Conservation (phyloP, 129 eudicot species). For the Flaveria brownii region DNA sequence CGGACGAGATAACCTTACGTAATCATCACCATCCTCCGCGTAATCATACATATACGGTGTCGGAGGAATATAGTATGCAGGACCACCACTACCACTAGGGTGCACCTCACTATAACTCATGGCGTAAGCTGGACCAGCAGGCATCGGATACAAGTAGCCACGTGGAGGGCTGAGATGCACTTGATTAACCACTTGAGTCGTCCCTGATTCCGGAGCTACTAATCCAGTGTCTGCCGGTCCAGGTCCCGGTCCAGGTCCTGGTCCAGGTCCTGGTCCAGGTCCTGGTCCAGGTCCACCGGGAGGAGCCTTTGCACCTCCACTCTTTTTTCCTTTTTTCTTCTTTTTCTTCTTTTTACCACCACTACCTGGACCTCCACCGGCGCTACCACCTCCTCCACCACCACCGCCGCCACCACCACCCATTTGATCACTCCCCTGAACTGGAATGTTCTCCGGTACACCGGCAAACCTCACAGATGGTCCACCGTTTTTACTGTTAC, state of each 20-base stretch:
- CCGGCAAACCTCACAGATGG: slow-evolving; percentile 26
- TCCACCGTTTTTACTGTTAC: slow-evolving; percentile 34
- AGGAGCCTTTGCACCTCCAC: slow-evolving; percentile 36
- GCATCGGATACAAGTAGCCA: slow-evolving; percentile 43
- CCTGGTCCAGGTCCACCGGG: slow-evolving; percentile 37
- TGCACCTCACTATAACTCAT: slow-evolving; percentile 63
- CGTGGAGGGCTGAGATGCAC: slow-evolving; percentile 49
- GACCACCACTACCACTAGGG: slow-evolving; percentile 47
- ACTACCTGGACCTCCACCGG: neutral
- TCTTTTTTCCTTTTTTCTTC: slow-evolving; percentile 49
- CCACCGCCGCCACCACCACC: slow-evolving; percentile 26
- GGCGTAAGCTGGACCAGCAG: slow-evolving; percentile 43
- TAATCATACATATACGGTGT: slow-evolving; percentile 49
- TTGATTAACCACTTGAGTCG: slow-evolving; percentile 46
- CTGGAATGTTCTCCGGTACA: slow-evolving; percentile 28
- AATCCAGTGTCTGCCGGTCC: slow-evolving; percentile 46
- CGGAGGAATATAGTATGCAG: slow-evolving; percentile 52
- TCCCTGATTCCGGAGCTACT: slow-evolving; percentile 39
- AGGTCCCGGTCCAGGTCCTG: too few relatives aligned
- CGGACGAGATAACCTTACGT: slow-evolving; percentile 35
- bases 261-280: too few relatives aligned
- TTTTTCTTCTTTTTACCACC: slow-evolving; percentile 64
- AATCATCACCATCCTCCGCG: slow-evolving; percentile 30
- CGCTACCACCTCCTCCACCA: slow-evolving; percentile 13
- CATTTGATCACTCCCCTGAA: slow-evolving; percentile 16